phyloP scores from a whole-genome alignment of 2,329 filamentous ascomycete species.

The Diaporthe nobilis region DNA sequence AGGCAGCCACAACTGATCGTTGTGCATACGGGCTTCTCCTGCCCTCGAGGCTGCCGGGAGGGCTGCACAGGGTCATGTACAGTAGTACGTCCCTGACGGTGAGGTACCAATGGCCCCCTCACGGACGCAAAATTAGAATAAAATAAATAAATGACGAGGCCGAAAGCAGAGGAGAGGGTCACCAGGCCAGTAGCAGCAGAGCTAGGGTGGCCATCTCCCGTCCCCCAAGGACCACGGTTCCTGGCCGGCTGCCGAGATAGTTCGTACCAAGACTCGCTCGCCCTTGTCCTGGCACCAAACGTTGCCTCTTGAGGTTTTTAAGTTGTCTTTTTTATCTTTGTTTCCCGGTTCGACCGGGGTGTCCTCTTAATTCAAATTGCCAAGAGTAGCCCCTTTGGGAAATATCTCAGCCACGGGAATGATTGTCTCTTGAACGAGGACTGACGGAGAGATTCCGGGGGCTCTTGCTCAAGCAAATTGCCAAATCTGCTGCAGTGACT shows the following conservation, averaged over 20 bases:
- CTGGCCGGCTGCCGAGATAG: constrained; percentile 26
- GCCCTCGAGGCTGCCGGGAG: neutral
- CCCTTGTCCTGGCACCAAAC: neutral
- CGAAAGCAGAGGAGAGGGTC: neutral
- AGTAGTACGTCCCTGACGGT: neutral
- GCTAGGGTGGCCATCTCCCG: constrained; percentile 17
- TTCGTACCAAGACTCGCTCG: neutral
- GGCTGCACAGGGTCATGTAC: neutral
- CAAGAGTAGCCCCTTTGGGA: constrained; percentile 3
- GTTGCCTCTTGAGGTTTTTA: neutral
- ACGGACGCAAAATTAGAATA: neutral
- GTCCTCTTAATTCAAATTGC: neutral
- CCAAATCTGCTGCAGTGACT: neutral
- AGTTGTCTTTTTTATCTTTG: neutral
- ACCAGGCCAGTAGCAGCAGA: constrained; percentile 14
- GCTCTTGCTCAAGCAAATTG: neutral
- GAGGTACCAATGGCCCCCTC: neutral
- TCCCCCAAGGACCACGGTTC: constrained; percentile 7
- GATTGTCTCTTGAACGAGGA: neutral
- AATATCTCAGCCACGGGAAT: neutral
- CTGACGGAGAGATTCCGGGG: neutral
- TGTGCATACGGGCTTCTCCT: neutral
- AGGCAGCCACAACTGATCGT: neutral
- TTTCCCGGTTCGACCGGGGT: neutral
- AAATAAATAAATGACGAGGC: neutral